phyloP scores from a whole-genome alignment of 768 basidiomycete species.

The Chlorophyllum brunneum region DNA sequence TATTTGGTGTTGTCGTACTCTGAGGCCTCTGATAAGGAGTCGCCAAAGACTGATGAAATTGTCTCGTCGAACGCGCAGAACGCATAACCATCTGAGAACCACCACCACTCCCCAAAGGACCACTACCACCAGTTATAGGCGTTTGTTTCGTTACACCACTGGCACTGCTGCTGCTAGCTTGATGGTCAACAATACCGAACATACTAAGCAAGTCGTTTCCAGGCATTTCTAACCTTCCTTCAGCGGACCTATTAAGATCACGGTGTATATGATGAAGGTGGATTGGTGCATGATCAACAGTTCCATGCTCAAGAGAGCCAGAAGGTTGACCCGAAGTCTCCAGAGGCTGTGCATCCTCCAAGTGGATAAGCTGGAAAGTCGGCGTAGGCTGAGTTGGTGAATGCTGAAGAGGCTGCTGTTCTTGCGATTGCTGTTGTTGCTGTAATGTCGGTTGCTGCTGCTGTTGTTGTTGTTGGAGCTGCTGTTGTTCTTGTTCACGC shows the following conservation, averaged over 20 bases:
- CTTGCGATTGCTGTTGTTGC: slow-evolving; percentile 23
- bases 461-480: slow-evolving; percentile 35
- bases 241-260: slow-evolving; percentile 1
- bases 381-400: slow-evolving; percentile 18
- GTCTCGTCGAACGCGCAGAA: slow-evolving; percentile 13
- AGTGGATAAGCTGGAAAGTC: slow-evolving; percentile 14
- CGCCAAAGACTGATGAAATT: slow-evolving; percentile 13
- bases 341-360: slow-evolving; percentile 15
- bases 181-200: slow-evolving; percentile 3
- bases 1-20: slow-evolving; percentile 12
- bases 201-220: neutral
- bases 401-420: slow-evolving; percentile 15
- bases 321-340: slow-evolving; percentile 5
- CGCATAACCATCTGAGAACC: slow-evolving; percentile 10
- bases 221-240: slow-evolving; percentile 15
- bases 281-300: slow-evolving; percentile 9
- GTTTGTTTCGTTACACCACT: slow-evolving; percentile 3
- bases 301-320: neutral
- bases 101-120: too few relatives aligned
- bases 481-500: slow-evolving; percentile 34
- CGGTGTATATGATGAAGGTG: slow-evolving; percentile 14
- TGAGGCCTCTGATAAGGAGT: slow-evolving; percentile 27
- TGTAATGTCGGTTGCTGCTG: slow-evolving; percentile 22
- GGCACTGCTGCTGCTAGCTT: slow-evolving; percentile 12
- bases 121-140: too few relatives aligned